Conservation (phyloP, 2,329 filamentous ascomycete genomes). For the Sordariomycetes sp. region DNA sequence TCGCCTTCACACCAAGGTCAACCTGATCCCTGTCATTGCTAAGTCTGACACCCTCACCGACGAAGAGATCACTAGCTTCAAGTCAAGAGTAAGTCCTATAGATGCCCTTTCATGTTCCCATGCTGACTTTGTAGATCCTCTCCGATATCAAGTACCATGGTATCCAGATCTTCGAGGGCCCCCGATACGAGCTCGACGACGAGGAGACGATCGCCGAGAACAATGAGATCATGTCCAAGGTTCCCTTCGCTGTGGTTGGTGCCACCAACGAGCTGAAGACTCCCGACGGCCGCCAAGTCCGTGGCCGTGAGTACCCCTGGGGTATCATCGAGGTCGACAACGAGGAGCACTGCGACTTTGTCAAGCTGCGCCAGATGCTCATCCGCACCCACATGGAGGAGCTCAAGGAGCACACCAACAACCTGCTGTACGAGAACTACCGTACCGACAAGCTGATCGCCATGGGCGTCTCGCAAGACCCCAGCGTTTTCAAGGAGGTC, state of each 20-base stretch:
- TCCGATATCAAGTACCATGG: conserved; percentile 94
- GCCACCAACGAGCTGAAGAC: conserved; percentile 91
- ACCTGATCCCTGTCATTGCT: conserved; percentile 97
- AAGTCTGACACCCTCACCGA: conserved; percentile 98
- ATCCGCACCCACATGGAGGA: conserved; percentile 99
- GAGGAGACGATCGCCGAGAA: conserved; percentile 99
- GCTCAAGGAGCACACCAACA: conserved; percentile 99
- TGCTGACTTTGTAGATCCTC: conserved; percentile 58
- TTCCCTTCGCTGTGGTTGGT: conserved; percentile 95
- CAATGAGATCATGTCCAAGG: conserved; percentile 99
- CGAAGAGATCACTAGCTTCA: conserved; percentile 90
- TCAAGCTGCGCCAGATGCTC: conserved; percentile 99
- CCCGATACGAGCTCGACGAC: conserved; percentile 95
- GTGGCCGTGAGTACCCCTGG: conserved; percentile 95
- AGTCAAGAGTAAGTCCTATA: conserved; percentile 70
- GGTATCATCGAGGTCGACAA: conserved; percentile 99
- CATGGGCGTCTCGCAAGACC: conserved; percentile 98
- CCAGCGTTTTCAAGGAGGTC: conserved; percentile 99
- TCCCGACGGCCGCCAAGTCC: conserved; percentile 87
- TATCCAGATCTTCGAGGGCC: conserved; percentile 98
- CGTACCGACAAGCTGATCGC: conserved; percentile 97
- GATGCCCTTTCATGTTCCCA: neutral
- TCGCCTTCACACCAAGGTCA: conserved; percentile 99
- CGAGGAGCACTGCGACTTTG: conserved; percentile 99
- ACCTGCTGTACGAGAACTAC: conserved; percentile 98